Conservation (phyloP, 352 stramenopile species). For the Phytophthora pini region DNA sequence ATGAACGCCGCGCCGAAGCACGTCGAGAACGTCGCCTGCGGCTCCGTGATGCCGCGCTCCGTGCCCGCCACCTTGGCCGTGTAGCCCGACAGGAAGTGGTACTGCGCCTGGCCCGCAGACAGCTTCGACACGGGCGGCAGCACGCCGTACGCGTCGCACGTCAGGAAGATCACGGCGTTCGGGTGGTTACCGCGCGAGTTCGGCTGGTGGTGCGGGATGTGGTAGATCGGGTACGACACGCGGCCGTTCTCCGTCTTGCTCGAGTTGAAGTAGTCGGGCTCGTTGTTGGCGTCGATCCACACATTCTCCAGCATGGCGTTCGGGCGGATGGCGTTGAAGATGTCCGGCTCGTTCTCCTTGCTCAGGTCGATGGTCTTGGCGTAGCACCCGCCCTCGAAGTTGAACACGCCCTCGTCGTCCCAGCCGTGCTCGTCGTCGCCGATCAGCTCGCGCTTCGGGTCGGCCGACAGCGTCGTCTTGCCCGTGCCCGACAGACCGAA, state of each 20-base stretch:
- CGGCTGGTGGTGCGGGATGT: slow-evolving; percentile 96
- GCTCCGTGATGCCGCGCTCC: slow-evolving; percentile 96
- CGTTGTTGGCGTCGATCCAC: slow-evolving; percentile 77
- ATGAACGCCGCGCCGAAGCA: too few relatives aligned
- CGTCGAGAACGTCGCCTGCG: slow-evolving; percentile 46
- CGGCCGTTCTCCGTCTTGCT: slow-evolving; percentile 39
- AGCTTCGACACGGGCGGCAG: slow-evolving; percentile 97
- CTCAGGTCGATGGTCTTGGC: slow-evolving; percentile 98
- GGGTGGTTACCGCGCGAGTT: slow-evolving; percentile 93
- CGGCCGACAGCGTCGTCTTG: slow-evolving; percentile 93
- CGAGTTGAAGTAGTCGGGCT: slow-evolving; percentile 96
- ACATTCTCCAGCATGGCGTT: slow-evolving; percentile 98
- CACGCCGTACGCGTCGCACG: slow-evolving; percentile 98
- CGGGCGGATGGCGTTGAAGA: slow-evolving; percentile 96
- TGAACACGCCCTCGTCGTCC: slow-evolving; percentile 98
- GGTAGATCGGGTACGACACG: slow-evolving; percentile 98
- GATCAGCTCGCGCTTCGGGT: slow-evolving; percentile 85
- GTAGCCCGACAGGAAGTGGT: slow-evolving; percentile 99
- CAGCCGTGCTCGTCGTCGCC: slow-evolving; percentile 96
- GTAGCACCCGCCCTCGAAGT: slow-evolving; percentile 99
- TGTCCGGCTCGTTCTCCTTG: slow-evolving; percentile 97
- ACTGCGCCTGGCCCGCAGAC: slow-evolving; percentile 95
- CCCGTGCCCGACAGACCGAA: slow-evolving; percentile 95
- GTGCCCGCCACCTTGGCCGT: slow-evolving; percentile 99
- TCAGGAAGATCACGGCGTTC: slow-evolving; percentile 98